Base-by-base conservation (phyloP, 164 flowering plant genomes). In the Nelumbo lutea region DNA sequence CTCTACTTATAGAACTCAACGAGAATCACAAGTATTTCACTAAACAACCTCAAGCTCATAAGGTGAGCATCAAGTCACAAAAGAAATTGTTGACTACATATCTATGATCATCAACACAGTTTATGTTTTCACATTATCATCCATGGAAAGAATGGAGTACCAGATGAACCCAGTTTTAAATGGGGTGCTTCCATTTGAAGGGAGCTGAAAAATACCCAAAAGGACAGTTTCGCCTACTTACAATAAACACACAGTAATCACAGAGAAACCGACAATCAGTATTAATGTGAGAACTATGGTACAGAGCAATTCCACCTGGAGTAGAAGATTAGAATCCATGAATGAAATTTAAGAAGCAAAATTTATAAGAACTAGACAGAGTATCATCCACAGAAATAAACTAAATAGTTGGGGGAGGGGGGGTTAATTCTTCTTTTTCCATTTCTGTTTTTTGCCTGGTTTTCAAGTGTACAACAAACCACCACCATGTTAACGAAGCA, bases 391-490 rank as follows among this genome's bases (percentile, higher is more conserved):
- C 40, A 47, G 7, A 48, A 59, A 64, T 38, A 40, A 68, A 10
- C 5, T 45, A 61, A 65, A 8, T 52, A 14, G 61, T 42, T 6
- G 61, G 51, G 27, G 72, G 42, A 47, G 63, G 40, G 69, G 27
- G 27, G 68, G 68, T 39, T 68, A 71, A 77, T 65, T 66, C 63
- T 64, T 70, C 51, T 59, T 70, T 66, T 65, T 60, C 44, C 67
- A 47, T 68, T 70, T 57, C 44, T 67, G 64, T 41, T 61, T 43
- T 67, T 59, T 73, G 55, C 47, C 59, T 60, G 70, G 70, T 53
- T 77, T 75, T 69, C 64, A 72, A 72, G 76, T 72, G 68, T 76
- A 72, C 73, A 69, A 65, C 73, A 66, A 72, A 66, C 69, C 65
- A 64, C 66, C 69, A 58, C 65, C 47, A 59, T 59, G 51, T 46